phyloP scores from a whole-genome alignment of 169 alveolate species.

The Babesia caballi region DNA sequence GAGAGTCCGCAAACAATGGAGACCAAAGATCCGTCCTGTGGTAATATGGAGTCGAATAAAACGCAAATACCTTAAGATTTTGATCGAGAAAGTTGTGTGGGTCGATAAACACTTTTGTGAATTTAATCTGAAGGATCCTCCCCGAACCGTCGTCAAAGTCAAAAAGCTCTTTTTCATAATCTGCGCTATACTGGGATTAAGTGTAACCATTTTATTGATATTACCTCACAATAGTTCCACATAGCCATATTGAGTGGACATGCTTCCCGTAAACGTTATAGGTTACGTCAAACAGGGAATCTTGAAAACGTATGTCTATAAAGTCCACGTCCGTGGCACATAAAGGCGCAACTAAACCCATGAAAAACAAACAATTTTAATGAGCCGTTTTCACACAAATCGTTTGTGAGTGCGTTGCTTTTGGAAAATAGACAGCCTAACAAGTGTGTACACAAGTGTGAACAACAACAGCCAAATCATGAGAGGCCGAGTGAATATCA shows the following conservation, averaged over 20 bases:
- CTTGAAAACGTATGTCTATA: constrained; percentile 43
- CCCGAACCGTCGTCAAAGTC: constrained; percentile 52
- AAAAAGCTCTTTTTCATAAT: constrained; percentile 34
- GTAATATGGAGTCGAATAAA: neutral
- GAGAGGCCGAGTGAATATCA: neutral
- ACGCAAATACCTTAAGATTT: neutral
- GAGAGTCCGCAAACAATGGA: constrained; percentile 56
- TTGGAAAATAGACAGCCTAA: neutral
- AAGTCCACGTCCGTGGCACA: constrained; percentile 46
- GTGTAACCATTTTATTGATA: neutral
- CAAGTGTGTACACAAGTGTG: constrained; percentile 2
- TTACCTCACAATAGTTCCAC: constrained; percentile 43
- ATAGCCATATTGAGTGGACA: constrained; percentile 53
- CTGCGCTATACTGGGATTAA: constrained; percentile 1
- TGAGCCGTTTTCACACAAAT: neutral
- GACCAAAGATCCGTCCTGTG: constrained; percentile 34
- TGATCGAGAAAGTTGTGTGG: too few relatives aligned
- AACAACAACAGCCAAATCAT: neutral
- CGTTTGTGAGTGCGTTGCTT: neutral
- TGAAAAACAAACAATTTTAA: neutral
- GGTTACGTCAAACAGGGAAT: constrained; percentile 55
- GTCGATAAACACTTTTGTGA: neutral
- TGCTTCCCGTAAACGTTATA: constrained; percentile 42
- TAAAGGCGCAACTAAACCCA: constrained; percentile 53
- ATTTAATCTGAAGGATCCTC: constrained; percentile 40